Evolutionary conservation across 1,284 basidiomycete genomes (phyloP).

Genomic region (Vanrija sp.): DNA sequence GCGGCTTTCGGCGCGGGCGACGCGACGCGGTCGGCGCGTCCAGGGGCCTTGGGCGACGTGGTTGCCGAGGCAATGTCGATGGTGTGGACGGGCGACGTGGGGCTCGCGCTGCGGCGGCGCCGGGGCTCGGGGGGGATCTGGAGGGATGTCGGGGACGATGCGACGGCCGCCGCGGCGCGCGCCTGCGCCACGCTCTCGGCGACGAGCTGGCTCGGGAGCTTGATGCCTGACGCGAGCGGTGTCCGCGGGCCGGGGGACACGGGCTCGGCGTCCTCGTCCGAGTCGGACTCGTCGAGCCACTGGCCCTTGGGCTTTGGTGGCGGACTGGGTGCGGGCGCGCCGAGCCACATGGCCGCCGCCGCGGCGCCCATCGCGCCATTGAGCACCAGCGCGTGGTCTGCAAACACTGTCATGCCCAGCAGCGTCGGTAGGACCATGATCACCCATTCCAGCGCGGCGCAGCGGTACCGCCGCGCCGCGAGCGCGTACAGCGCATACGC

Average conservation of each 20-base stretch:
- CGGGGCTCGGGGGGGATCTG: background rate
- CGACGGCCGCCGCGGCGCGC: background rate
- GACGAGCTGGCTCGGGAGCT: conserved; percentile 13
- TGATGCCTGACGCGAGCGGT: background rate
- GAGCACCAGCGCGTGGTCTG: conserved; percentile 57
- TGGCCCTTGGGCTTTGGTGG: conserved; percentile 26
- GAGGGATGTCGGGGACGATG: background rate
- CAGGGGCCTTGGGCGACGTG: background rate
- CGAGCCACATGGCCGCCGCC: background rate
- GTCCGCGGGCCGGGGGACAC: background rate
- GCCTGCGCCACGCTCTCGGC: conserved; percentile 5
- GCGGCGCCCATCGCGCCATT: conserved; percentile 51
- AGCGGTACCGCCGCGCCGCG: conserved; percentile 45
- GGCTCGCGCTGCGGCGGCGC: background rate
- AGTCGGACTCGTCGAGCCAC: conserved; percentile 45
- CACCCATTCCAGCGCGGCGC: conserved; percentile 56
- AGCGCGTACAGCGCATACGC: conserved; percentile 67
- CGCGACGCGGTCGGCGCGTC: background rate
- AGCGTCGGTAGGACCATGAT: conserved; percentile 71
- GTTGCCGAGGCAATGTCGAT: conserved; percentile 3
- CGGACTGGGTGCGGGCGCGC: background rate
- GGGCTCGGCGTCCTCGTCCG: conserved; percentile 34
- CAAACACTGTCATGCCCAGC: conserved; percentile 71
- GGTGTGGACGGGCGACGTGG: background rate
- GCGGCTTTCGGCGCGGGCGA: background rate